Base-by-base conservation (phyloP, 345 rosid species). In the Limnanthes douglasii region DNA sequence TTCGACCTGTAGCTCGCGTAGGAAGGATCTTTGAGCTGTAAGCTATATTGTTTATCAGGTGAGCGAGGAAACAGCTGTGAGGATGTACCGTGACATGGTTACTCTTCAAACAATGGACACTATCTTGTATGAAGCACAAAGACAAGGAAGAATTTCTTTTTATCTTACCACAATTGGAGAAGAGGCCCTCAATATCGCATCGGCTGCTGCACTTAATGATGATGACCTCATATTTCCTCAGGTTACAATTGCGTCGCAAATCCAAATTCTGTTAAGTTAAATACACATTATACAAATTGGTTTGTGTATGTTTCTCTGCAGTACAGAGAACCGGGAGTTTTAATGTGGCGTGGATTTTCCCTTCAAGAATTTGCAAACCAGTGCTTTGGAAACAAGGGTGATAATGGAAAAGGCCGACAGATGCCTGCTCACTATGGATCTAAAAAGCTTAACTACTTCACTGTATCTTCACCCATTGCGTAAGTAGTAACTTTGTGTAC, bases 401-500 rank as follows among this genome's bases (percentile, higher is more conserved):
- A 83, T 60, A 57, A 59, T 10, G 94, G 94, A 13, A 83, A 72
- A 69, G 94, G 90, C 11, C 52, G 77, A 60, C 94, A 83, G 50
- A 83, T 83, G 94, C 86, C 90, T 0, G 41, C 78, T 8, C 94
- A 83, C 50, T 83, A 83, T 8, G 90, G 90, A 0, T 83, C 94
- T 6, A 72, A 53, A 8, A 61, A 56, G 35, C 94, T 13, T 22
- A 83, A 83, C 15, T 78, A 65, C 57, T 42, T 83, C 54, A 83
- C 90, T 1, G 26, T 83, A 32, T 78, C 94, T 1, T 83, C 94
- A 1, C 90, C 90, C 1, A 60, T 83, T 2, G 85, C 77, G 94
- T 83, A 59, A 62, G 54, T 16, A 15, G n/a, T n/a, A n/a, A n/a
- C n/a, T n/a, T n/a, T n/a, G n/a, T n/a, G n/a, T n/a, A n/a, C n/a